phyloP scores from a whole-genome alignment of 2,329 filamentous ascomycete genomes.

The Phyllosticta citriasiana region DNA sequence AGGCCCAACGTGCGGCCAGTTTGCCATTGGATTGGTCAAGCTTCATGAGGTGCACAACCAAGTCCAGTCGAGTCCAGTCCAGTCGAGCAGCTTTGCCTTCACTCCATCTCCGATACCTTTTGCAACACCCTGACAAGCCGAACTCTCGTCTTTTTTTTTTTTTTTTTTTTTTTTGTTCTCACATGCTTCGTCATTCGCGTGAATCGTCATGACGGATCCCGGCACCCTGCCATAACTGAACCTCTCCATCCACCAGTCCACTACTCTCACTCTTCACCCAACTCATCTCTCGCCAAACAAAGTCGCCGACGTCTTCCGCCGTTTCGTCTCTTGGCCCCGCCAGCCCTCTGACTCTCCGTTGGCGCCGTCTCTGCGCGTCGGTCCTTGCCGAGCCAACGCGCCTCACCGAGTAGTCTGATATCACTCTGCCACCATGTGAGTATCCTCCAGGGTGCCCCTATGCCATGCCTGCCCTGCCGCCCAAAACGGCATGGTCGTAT shows the following conservation, averaged over 20 bases:
- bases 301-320: not conserved
- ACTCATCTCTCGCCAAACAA: not conserved
- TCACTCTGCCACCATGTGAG: not conserved
- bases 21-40: not conserved
- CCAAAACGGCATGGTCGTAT: constrained; percentile 17
- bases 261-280: not conserved
- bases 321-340: not conserved
- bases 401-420: not conserved
- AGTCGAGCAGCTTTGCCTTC: too few species aligned
- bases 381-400: not conserved
- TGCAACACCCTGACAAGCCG: not conserved
- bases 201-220: not conserved
- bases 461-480: not conserved
- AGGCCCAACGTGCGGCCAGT: not conserved
- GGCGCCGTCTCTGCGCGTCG: not conserved
- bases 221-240: not conserved
- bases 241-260: not conserved
- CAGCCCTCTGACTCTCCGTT: not conserved
- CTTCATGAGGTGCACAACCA: not conserved
- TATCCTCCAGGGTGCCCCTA: not conserved
- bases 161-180: not conserved
- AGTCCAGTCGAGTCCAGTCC: too few species aligned
- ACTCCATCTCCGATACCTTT: not conserved
- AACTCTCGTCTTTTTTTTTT: not conserved
- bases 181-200: not conserved